A percentile compares a stretch with the other conserved stretches of the same genome.
Conservation (phyloP, 2,329 filamentous ascomycete species). For the Apiospora phragmitis region DNA sequence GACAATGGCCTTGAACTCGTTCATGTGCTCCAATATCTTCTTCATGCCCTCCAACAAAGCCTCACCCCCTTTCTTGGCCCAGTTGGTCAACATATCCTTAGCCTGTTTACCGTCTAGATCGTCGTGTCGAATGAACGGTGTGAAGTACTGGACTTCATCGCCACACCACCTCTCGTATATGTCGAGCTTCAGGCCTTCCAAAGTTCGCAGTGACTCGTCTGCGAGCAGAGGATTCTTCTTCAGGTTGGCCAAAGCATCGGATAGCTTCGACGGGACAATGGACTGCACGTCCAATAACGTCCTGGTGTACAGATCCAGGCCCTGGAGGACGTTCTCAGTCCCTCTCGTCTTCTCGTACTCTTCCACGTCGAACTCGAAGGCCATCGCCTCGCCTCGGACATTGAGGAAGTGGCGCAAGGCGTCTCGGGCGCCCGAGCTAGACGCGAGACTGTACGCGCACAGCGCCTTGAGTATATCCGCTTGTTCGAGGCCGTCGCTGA, state of each 20-base stretch:
- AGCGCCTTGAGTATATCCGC: constrained; percentile 69
- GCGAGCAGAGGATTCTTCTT: constrained; percentile 71
- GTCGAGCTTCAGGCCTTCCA: constrained; percentile 76
- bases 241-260: constrained; percentile 66
- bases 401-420: constrained; percentile 77
- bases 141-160: constrained; percentile 81
- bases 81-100: constrained; percentile 60
- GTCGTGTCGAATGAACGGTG: constrained; percentile 82
- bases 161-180: constrained; percentile 78
- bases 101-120: constrained; percentile 65
- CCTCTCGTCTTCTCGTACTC: constrained; percentile 42
- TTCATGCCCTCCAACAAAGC: constrained; percentile 63
- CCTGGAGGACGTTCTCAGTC: constrained; percentile 56
- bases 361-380: constrained; percentile 55
- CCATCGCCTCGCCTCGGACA: constrained; percentile 69
- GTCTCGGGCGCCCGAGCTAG: constrained; percentile 77
- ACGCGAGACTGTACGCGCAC: constrained; percentile 79
- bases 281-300: constrained; percentile 78
- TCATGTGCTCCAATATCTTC: constrained; percentile 57
- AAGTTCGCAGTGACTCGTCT: constrained; percentile 63
- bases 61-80: constrained; percentile 63
- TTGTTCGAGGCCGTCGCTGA: constrained; percentile 51
- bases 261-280: constrained; percentile 71
- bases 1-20: constrained; percentile 69
- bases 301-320: constrained; percentile 71